Evolutionary conservation across 169 alveolate species (phyloP), one percentile per base, ranked within the genome.

Genomic region (Plasmodium cynomolgi): DNA sequence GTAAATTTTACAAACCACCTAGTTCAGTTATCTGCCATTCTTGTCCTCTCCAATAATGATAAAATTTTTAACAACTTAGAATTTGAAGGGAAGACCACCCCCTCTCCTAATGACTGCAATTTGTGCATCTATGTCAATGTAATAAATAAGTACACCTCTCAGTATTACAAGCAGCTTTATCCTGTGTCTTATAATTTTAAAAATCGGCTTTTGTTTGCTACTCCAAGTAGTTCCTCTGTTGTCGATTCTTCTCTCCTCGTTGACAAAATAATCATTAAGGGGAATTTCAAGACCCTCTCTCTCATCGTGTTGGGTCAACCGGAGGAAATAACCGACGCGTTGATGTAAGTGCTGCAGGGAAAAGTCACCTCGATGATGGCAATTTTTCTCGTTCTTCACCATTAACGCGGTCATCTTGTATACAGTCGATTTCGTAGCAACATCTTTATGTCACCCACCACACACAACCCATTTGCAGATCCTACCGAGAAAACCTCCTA

Each of bases 111-210:
- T 62, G 94, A 90, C 3, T 90, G 94, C 37, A 90, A 90, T 81
- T 37, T 90, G 47, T 62, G 91, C 74, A 81, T 90, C 20, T 90
- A 90, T 81, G 84, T 90, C 3, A 90, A 90, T 47, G 91, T 90
- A 26, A 82, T 90, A 13, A 90, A 90, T 74, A 80, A 81, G 41
- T 80, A 37, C 74, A 17, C 72, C 73, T 68, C 71, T 81, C 94
- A 90, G 3, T 81, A 81, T 44, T 90, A 68, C 47, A 90, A 90
- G 71, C 90, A 90, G 17, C 44, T 90, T 13, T 50, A 31, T 23
- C 91, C 90, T 29, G 83, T 41, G 1, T 81, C 94, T 1, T 90
- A 90, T 81, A 90, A 90, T 90, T 90, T 90, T 90, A 90, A 90
- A 39, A 80, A 74, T 41, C 81, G 94, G 29, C 56, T 90, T 23